Percentiles rank a stretch among this genome's conserved stretches.
phyloP scores from a whole-genome alignment of 2,329 filamentous ascomycete species.

The Pseudovirgaria hyperparasitica region DNA sequence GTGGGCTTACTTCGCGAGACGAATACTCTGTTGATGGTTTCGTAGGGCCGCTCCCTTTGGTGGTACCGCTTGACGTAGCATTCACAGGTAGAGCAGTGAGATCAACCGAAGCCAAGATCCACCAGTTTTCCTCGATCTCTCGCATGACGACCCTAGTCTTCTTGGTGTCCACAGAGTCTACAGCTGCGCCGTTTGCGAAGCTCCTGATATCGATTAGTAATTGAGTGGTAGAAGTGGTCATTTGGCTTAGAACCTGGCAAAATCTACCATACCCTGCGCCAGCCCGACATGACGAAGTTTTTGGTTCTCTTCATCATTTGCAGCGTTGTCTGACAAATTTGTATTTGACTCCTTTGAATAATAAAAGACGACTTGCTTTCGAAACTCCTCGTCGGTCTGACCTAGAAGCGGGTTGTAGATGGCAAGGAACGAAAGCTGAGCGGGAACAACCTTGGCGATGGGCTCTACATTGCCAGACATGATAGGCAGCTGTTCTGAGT shows the following conservation, averaged over 20 bases:
- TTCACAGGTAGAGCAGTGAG: slow-evolving; percentile 57
- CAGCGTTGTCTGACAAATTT: slow-evolving; percentile 16
- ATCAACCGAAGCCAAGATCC: slow-evolving; percentile 81
- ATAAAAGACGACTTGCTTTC: slow-evolving; percentile 88
- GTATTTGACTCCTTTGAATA: slow-evolving; percentile 41
- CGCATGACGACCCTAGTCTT: slow-evolving; percentile 73
- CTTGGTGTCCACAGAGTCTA: slow-evolving; percentile 85
- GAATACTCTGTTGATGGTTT: slow-evolving; percentile 60
- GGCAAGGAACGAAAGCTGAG: slow-evolving; percentile 77
- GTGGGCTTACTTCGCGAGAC: slow-evolving; percentile 75
- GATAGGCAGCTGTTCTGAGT: too few species aligned
- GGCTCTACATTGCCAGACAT: slow-evolving; percentile 2
- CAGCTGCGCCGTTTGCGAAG: slow-evolving; percentile 64
- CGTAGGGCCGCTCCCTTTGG: slow-evolving; percentile 11
- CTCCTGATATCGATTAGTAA: slow-evolving; percentile 39
- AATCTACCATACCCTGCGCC: slow-evolving; percentile 91
- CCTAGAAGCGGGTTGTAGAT: slow-evolving; percentile 89
- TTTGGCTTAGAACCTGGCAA: slow-evolving; percentile 47
- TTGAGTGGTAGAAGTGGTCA: background rate
- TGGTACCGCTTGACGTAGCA: slow-evolving; percentile 20
- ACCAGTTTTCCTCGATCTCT: slow-evolving; percentile 86
- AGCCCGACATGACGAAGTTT: slow-evolving; percentile 85
- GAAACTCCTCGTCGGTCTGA: slow-evolving; percentile 56
- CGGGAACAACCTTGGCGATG: slow-evolving; percentile 46
- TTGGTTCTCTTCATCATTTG: slow-evolving; percentile 61